Evolutionary conservation across 192 early-diverging fungal species (phyloP), one percentile per base, ranked within the genome.

Genomic region (Coemansia sp.): DNA sequence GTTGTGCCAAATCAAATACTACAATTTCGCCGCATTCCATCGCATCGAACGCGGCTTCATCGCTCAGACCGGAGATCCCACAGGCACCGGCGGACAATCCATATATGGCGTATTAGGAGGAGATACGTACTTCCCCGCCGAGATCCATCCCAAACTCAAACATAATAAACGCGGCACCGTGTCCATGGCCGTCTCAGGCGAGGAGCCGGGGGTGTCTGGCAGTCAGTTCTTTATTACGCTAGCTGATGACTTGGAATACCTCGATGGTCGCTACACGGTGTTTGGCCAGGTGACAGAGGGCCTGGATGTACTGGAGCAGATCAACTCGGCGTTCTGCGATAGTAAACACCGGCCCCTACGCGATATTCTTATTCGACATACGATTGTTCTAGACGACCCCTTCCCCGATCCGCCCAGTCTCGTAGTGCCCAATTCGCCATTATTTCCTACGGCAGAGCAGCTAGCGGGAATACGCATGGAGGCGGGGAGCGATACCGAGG

Each of bases 61-160:
- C 85, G 91, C 97, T 33, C 97, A 99, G 85, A 92, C 92, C 41
- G 94, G 95, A 42, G 95, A 99, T 74, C 98, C 95, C 9, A 95
- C 94, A 4, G 94, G 92, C n/a, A 95, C 92, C 9, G 95, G 95
- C 33, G 96, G 97, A 0, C 84, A 89, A 69, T 90, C 87, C 7
- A 84, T 79, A 62, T 93, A 81, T 75, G 79, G 79, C 0, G 67
- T 68, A 34, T 70, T 93, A 4, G 69, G 90, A 44, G 91, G 89
- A 5, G 60, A 82, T 3, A 31, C 61, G 19, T 81, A 87, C 19
- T 92, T 93, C 50, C 81, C 85, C 10, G 88, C 90, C 56, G 92
- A 94, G 66, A 85, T 93, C 46, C 84, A 73, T 57, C 81, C 86
- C 6, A 86, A 85, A 51, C 70, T 95, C 31, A 86, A 86, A 21